A percentile compares a stretch with the other conserved stretches of the same genome.
Conservation (phyloP, 2,329 filamentous ascomycete genomes). For the Fusarium beomiforme region DNA sequence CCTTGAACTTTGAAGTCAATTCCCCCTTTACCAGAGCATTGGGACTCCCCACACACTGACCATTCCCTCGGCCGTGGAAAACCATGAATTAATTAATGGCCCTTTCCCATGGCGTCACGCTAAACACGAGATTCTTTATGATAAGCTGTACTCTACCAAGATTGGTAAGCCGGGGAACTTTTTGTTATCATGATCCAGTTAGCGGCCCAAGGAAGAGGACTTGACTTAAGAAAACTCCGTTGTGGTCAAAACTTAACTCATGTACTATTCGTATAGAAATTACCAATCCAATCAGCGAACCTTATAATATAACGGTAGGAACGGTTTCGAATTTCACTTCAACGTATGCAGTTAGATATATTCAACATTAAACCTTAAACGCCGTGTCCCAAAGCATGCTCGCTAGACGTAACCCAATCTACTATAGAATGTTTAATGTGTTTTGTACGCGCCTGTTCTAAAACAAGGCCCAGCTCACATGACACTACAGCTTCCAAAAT, state of each 20-base stretch:
- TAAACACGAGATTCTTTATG: not conserved
- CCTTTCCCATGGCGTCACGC: conserved; percentile 11
- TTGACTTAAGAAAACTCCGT: not conserved
- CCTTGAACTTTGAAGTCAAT: conserved; percentile 5
- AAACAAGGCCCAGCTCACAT: conserved; percentile 55
- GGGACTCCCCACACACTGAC: conserved; percentile 4
- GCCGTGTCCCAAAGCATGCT: conserved; percentile 1
- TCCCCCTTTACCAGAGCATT: not conserved
- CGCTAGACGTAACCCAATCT: not conserved
- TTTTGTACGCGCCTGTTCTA: not conserved
- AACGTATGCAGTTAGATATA: not conserved
- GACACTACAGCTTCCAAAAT: conserved; percentile 58
- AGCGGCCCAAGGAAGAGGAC: not conserved
- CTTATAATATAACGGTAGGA: not conserved
- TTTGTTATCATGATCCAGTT: not conserved
- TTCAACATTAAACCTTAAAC: conserved; percentile 11
- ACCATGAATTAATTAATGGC: not conserved
- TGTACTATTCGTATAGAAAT: conserved; percentile 20
- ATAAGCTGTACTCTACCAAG: not conserved
- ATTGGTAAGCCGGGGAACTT: not conserved
- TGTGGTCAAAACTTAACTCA: not conserved
- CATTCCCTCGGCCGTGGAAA: not conserved
- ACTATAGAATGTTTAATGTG: not conserved
- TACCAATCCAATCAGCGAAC: not conserved
- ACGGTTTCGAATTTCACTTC: not conserved